Evolutionary conservation across 768 basidiomycete species (phyloP).

Genomic region (Mycena belliarum): DNA sequence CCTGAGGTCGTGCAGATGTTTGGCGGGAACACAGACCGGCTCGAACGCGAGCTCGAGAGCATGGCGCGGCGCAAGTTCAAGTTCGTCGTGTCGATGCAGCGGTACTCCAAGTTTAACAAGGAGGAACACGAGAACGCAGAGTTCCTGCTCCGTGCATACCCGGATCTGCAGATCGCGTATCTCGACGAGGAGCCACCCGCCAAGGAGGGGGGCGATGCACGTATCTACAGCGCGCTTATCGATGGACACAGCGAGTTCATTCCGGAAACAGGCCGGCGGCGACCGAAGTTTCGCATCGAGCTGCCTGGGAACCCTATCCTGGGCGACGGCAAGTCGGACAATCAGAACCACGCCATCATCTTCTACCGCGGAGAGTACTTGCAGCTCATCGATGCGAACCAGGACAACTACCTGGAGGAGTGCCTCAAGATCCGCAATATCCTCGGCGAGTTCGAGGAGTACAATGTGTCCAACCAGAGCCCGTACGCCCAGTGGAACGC

Average conservation of each 20-base stretch:
- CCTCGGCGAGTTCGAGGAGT: constrained; percentile 98
- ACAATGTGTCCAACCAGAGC: constrained; percentile 77
- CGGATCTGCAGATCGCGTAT: constrained; percentile 97
- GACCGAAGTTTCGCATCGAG: constrained; percentile 98
- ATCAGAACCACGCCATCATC: constrained; percentile 99
- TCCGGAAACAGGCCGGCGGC: constrained; percentile 81
- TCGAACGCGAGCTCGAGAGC: constrained; percentile 94
- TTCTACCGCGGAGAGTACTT: constrained; percentile 99
- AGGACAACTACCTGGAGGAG: constrained; percentile 99
- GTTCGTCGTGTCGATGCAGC: constrained; percentile 98
- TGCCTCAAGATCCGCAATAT: constrained; percentile 99
- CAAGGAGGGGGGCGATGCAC: constrained; percentile 93
- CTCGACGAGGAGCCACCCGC: constrained; percentile 93
- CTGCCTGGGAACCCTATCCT: constrained; percentile 98
- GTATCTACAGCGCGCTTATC: constrained; percentile 94
- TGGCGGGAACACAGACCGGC: constrained; percentile 95
- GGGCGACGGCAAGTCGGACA: constrained; percentile 98
- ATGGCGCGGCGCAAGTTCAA: constrained; percentile 99
- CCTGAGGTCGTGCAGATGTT: constrained; percentile 98
- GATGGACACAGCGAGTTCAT: constrained; percentile 98
- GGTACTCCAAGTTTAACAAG: constrained; percentile 99
- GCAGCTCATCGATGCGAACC: constrained; percentile 99
- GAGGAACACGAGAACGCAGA: constrained; percentile 99
- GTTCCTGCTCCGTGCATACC: constrained; percentile 95
- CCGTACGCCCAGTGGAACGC: constrained; percentile 91